Percentiles rank a stretch among this genome's conserved stretches.
Evolutionary conservation across 805 yeast genomes (phyloP).

Genomic region (Suhomyces vadensis): DNA sequence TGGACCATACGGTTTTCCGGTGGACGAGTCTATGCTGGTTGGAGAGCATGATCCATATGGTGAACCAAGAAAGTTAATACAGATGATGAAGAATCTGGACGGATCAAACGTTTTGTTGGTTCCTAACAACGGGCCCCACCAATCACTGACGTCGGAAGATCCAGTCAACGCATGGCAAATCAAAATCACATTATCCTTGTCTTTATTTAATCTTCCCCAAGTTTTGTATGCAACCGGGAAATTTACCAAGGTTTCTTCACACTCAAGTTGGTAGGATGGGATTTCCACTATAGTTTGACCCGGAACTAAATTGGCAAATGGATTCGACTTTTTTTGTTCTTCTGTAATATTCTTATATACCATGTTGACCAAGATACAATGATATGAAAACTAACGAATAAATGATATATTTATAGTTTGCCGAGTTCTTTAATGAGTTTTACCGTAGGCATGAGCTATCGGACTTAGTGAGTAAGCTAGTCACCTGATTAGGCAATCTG

Average conservation of each 20-base stretch:
- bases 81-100: conserved; percentile 76
- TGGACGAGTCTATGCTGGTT: conserved; percentile 72
- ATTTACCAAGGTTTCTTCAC: conserved; percentile 68
- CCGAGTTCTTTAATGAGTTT: neutral
- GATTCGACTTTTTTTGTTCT: conserved; percentile 56
- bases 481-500: too few relatives aligned
- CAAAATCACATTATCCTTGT: conserved; percentile 75
- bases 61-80: conserved; percentile 91
- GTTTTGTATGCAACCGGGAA: conserved; percentile 95
- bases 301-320: conserved; percentile 66
- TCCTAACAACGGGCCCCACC: conserved; percentile 99
- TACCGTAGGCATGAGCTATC: too few relatives aligned
- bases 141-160: conserved; percentile 89
- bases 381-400: too few relatives aligned
- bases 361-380: neutral
- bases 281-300: conserved; percentile 78
- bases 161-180: conserved; percentile 97
- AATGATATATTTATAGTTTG: too few relatives aligned
- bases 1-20: conserved; percentile 83
- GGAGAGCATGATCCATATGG: conserved; percentile 98
- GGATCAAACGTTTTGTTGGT: conserved; percentile 89
- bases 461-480: too few relatives aligned
- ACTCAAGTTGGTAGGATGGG: conserved; percentile 74
- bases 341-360: conserved; percentile 42
- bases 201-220: conserved; percentile 83